Percentiles rank a stretch among this genome's conserved stretches.
Evolutionary conservation across 2,329 filamentous ascomycete genomes (phyloP).

Genomic region (Stagonosporopsis chrysanthemi): DNA sequence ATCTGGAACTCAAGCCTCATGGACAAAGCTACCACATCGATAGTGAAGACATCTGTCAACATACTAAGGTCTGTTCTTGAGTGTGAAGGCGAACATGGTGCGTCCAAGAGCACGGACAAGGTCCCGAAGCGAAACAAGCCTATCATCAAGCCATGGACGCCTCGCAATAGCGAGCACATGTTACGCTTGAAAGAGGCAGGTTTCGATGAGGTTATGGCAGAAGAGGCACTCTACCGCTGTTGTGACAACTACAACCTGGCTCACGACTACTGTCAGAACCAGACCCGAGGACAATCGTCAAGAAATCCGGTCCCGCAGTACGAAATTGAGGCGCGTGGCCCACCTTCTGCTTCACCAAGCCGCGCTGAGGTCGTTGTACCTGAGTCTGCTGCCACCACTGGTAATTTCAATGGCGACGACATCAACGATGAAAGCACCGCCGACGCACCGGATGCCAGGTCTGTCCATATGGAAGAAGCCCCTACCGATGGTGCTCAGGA

Average conservation of each 20-base stretch:
- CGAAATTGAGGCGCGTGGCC: slow-evolving; percentile 42
- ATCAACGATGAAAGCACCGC: slow-evolving; percentile 35
- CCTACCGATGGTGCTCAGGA: slow-evolving; percentile 23
- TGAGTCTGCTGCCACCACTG: slow-evolving; percentile 39
- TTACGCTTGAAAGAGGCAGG: slow-evolving; percentile 54
- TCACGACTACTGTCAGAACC: slow-evolving; percentile 76
- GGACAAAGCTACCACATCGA: slow-evolving; percentile 78
- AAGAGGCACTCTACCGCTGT: slow-evolving; percentile 84
- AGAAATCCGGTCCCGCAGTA: slow-evolving; percentile 71
- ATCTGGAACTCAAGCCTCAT: slow-evolving; percentile 88
- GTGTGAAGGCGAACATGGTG: slow-evolving; percentile 76
- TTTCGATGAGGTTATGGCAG: slow-evolving; percentile 68
- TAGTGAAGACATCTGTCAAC: slow-evolving; percentile 80
- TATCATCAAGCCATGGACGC: slow-evolving; percentile 60
- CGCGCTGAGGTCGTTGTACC: slow-evolving; percentile 46
- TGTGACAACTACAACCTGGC: slow-evolving; percentile 69
- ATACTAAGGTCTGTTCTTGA: slow-evolving; percentile 81
- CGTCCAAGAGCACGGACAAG: slow-evolving; percentile 68
- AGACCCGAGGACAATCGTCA: slow-evolving; percentile 64
- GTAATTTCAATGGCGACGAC: slow-evolving; percentile 36
- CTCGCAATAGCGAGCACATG: slow-evolving; percentile 56
- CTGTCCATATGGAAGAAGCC: slow-evolving; percentile 51
- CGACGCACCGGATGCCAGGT: slow-evolving; percentile 43
- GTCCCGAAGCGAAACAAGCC: slow-evolving; percentile 57
- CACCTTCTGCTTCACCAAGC: slow-evolving; percentile 41